phyloP scores from a whole-genome alignment of 306 rosid species.

The Ceratonia siliqua region DNA sequence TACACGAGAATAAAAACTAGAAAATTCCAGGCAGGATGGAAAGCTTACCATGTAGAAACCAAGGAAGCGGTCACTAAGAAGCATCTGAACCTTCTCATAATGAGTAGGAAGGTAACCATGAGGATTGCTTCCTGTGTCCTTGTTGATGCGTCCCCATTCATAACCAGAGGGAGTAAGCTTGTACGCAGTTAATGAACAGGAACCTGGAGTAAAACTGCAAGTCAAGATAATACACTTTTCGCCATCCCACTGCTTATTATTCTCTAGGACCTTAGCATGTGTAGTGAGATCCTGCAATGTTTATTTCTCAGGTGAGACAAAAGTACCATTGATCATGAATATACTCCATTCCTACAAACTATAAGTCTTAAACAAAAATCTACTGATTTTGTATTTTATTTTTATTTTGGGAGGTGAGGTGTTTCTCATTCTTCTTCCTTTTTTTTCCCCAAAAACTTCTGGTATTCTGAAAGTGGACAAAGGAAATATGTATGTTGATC shows the following conservation, averaged over 20 bases:
- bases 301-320: constrained; percentile 24
- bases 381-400: neutral
- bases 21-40: neutral
- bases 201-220: constrained; percentile 99
- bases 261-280: constrained; percentile 93
- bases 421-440: neutral
- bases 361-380: neutral
- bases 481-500: neutral
- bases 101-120: constrained; percentile 98
- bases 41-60: constrained; percentile 94
- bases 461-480: neutral
- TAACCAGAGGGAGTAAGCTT: constrained; percentile 96
- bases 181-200: constrained; percentile 94
- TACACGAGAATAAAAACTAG: neutral
- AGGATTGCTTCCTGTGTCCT: constrained; percentile 96
- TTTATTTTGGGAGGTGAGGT: neutral
- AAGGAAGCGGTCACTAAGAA: constrained; percentile 95
- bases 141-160: constrained; percentile 97
- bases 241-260: constrained; percentile 98
- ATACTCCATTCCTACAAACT: neutral
- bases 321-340: neutral
- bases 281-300: constrained; percentile 83
- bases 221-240: constrained; percentile 93
- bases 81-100: constrained; percentile 99
- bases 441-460: neutral